Evolutionary conservation across 345 rosid species (phyloP).

Genomic region (Dimocarpus longan): DNA sequence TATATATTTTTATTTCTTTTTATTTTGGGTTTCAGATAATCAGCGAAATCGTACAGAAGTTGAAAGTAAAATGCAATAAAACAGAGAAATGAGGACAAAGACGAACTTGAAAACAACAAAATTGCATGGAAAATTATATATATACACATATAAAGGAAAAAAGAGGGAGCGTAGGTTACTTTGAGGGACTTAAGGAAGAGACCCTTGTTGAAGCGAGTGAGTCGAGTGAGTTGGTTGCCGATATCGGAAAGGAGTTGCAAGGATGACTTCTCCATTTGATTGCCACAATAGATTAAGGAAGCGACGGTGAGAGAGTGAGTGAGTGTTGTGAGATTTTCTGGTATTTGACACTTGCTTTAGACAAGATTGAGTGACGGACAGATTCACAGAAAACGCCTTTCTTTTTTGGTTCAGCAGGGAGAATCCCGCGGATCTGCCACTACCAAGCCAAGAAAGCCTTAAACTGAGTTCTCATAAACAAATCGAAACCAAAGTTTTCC

Average conservation of each 20-base stretch:
- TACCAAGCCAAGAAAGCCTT: not conserved
- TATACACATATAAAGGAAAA: not conserved
- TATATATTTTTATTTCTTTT: not conserved
- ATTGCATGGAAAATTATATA: not conserved
- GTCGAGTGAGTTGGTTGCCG: slow-evolving; percentile 58
- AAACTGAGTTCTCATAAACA: not conserved
- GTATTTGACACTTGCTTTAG: not conserved
- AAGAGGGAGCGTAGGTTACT: slow-evolving; percentile 35
- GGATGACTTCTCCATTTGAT: slow-evolving; percentile 54
- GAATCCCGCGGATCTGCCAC: slow-evolving; percentile 16
- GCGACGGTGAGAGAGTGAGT: not conserved
- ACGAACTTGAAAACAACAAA: not conserved
- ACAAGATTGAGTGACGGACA: not conserved
- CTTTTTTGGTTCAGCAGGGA: not conserved
- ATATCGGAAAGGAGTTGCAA: slow-evolving; percentile 52
- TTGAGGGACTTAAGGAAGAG: slow-evolving; percentile 66
- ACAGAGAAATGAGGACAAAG: not conserved
- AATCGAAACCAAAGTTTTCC: not conserved
- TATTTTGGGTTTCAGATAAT: not conserved
- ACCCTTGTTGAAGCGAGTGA: slow-evolving; percentile 67
- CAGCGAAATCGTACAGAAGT: not conserved
- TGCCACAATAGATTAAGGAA: not conserved
- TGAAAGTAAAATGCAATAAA: not conserved
- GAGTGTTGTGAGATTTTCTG: not conserved
- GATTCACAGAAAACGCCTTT: not conserved